Percentiles rank a stretch among this genome's conserved stretches.
Evolutionary conservation across 2,329 filamentous ascomycete species (phyloP).

Genomic region (Pseudogymnoascus sp.): DNA sequence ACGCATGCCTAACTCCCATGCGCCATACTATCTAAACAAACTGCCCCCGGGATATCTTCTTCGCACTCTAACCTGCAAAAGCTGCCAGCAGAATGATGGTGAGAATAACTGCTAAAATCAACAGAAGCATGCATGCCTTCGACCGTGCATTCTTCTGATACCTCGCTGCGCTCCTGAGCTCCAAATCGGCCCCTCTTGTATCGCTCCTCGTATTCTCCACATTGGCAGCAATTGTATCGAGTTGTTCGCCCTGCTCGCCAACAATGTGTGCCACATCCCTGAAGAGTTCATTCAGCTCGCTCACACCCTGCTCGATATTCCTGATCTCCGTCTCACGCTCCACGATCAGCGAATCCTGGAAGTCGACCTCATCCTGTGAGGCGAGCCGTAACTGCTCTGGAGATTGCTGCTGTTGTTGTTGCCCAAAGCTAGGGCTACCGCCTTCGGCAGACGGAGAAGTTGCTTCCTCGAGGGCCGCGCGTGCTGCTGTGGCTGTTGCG

Average conservation of each 20-base stretch:
- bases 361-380: constrained; percentile 90
- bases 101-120: constrained; percentile 82
- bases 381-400: constrained; percentile 75
- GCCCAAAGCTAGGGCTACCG: constrained; percentile 33
- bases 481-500: constrained; percentile 73
- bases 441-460: constrained; percentile 30
- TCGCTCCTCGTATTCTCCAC: constrained; percentile 75
- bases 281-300: constrained; percentile 93
- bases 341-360: constrained; percentile 89
- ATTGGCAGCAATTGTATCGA: constrained; percentile 82
- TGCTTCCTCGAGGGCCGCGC: constrained; percentile 64
- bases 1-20: constrained; percentile 5
- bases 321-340: constrained; percentile 96
- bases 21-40: background rate
- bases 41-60: background rate
- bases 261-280: constrained; percentile 97
- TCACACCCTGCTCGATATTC: constrained; percentile 93
- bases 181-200: constrained; percentile 75
- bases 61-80: constrained; percentile 52
- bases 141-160: constrained; percentile 94
- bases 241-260: constrained; percentile 79
- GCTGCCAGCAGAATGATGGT: constrained; percentile 85
- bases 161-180: constrained; percentile 74
- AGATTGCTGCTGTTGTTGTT: constrained; percentile 54
- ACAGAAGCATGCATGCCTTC: constrained; percentile 84